Base-by-base conservation (phyloP, 169 alveolate genomes). In the Miamiensis avidus region DNA sequence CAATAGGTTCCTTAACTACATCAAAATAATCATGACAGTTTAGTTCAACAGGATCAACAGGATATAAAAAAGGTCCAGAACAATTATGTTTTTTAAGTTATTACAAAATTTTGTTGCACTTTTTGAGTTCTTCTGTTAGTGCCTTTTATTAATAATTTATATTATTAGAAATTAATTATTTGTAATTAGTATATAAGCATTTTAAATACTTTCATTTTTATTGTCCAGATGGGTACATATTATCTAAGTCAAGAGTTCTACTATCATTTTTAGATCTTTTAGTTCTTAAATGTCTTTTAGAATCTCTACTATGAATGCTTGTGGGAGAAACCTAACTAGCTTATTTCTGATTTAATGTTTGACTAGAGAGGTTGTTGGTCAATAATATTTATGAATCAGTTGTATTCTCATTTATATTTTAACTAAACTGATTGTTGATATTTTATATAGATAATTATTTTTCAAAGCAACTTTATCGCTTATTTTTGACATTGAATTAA, bases 1-100 rank as follows among this genome's bases (percentile, higher is more conserved):
- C 94, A 86, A 94, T 90, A 0, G 98, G 97, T 65, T 92, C 94
- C 69, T 91, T 88, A 49, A 96, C 94, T 20, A 90, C 91, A 32
- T 89, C 82, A 82, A 91, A 93, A 84, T 94, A 96, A 87, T 94
- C 97, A 29, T 94, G 96, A 26, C 88, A 93, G 49, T 88, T 76
- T 65, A 31, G 32, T 75, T 49, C 29, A 29, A 86, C 84, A 0
- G 84, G 83, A 72, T 94, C 93, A 29, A 94, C 97, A 20, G 97
- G 96, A 30, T 89, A 82, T 79, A 88, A 76, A 82, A 94, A 96
- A n/a, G 94, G 95, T 85, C 89, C 75, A 0, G 96, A 81, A 31
- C 32, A 75, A 26, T 74, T 85, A 34, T 95, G 92, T 30, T 82
- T 87, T 82, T 89, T 82, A 31, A 95, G 65, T 69, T 82, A 74